Base-by-base conservation (phyloP, 2,329 filamentous ascomycete genomes). In the Talaromyces piceae region DNA sequence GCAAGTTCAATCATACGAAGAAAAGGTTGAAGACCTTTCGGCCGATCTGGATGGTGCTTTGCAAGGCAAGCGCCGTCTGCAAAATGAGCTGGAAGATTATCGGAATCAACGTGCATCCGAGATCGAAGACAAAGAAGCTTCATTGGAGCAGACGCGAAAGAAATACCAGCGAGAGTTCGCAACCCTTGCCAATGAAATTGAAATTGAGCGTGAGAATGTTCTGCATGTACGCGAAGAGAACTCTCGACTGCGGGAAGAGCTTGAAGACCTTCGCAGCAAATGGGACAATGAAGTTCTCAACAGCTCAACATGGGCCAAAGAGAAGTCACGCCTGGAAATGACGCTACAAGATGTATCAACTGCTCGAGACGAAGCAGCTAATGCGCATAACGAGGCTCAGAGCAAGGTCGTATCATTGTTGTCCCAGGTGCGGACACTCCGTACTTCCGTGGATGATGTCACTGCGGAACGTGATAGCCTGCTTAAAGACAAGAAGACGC, bases 201-300 rank as follows among this genome's bases (percentile, higher is more conserved):
- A 97, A 65, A 80, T 95, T 55, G 91, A 95, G 60, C 86, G 93
- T 30, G 91, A 97, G 66, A 91, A 94, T 77, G 77, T 87, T 76
- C 72, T 96, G 74, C 79, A 91, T 79, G 80, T 89, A 22, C 77
- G 93, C 59, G 82, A 87, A 30, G 91, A 96, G 69, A 94, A 91
- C 57, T 81, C 86, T 13, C 84, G 89, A 41, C 78, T 98, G 49
- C 86, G 91, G n/a, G 91, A 97, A 66, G 93, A 98, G 70, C 82
- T 97, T 22, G 93, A 98, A 61, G 90, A 95, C 61, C 79, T 97
- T 53, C 84, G 93, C 58, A 90, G 85, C 59, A 97, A 97, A 73
- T 97, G 93, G 91, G 93, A 98, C 63, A 89, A 97, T 61, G 91
- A 98, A 71, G 89, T 97, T 9, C 81, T 97, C 60, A 97, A 97